Base-by-base conservation (phyloP, 495 filamentous ascomycete genomes). In the Penicillium pulvis region DNA sequence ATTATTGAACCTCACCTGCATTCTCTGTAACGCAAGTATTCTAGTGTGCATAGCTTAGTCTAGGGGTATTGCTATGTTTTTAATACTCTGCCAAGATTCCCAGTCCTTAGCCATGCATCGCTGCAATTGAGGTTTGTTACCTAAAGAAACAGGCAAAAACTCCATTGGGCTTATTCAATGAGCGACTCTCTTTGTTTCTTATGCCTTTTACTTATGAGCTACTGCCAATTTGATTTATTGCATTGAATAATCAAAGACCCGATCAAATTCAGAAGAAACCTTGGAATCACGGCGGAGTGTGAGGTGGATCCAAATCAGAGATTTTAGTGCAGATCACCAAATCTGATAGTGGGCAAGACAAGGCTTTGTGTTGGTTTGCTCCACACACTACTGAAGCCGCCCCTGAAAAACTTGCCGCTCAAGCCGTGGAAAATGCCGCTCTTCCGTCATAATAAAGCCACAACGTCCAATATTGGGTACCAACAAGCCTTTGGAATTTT, bases 261-360 rank as follows among this genome's bases (percentile, higher is more conserved):
- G 47, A 50, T 16, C 19, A 16, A 9, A 19, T 24, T 47, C 45
- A 47, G 51, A 19, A 53, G 9, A 16, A 23, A 10, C 39, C 35
- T 23, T 23, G 20, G 20, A 23, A 23, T 23, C 20, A 54, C 39
- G 5, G 36, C 51, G 36, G 39, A 54, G 24, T 12, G 16, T 11
- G 8, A 35, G 28, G 51, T 53, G 51, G 35, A 53, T 33, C 51
- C 36, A 7, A 53, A 41, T 20, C 16, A 26, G 52, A 23, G 6
- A 26, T 39, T 12, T 36, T 43, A 42, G 41, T 55, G 52, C 41
- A 31, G 52, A 55, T 55, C 52, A 14, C 6, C 9, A 12, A n/a
- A 55, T 53, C 35, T n/a, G 16, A 54, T 54, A 54, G 50, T 23
- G 19, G 28, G 4, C 7, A 26, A n/a, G 10, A 8, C 31, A 36